These are phyloP conservation scores for Lobosporangium transversale DNA, from an alignment of 192 early-diverging fungal genomes.

Conservation along the genomic window DNA sequence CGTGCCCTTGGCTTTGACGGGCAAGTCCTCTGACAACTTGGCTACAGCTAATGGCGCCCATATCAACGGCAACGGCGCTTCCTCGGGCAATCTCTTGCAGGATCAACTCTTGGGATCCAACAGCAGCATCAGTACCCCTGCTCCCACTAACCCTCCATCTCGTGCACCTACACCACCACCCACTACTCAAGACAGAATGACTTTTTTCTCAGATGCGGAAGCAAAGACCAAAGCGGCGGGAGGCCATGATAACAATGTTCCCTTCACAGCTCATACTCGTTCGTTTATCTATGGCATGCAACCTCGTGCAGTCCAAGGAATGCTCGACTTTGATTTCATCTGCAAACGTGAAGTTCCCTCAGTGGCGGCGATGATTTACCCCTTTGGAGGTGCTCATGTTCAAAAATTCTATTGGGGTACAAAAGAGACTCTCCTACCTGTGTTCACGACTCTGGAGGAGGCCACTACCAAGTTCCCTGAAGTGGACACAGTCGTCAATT, in stretches of 20 bases:
- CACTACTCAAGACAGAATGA: constrained; percentile 62
- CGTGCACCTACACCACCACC: constrained; percentile 14
- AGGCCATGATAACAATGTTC: constrained; percentile 73
- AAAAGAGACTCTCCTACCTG: constrained; percentile 94
- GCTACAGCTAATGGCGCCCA: constrained; percentile 53
- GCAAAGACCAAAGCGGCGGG: background rate
- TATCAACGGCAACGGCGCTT: constrained; percentile 49
- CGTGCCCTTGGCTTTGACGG: constrained; percentile 90
- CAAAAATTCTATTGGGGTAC: constrained; percentile 99
- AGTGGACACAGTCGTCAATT: constrained; percentile 96
- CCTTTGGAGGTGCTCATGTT: constrained; percentile 98
- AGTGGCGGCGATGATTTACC: constrained; percentile 99
- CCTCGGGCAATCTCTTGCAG: constrained; percentile 68
- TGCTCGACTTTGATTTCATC: constrained; percentile 99
- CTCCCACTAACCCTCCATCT: constrained; percentile 49
- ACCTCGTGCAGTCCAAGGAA: constrained; percentile 98
- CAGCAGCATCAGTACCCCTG: constrained; percentile 1
- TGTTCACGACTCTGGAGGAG: constrained; percentile 89
- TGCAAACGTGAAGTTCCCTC: constrained; percentile 92
- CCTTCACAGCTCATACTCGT: constrained; percentile 86
- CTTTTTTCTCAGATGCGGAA: constrained; percentile 51
- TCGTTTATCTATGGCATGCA: constrained; percentile 99
- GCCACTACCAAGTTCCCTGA: constrained; percentile 88
- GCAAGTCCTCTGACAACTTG: constrained; percentile 60
- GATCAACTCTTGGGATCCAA: constrained; percentile 66